A percentile compares a stretch with the other conserved stretches of the same genome.
These are phyloP conservation scores for Erigeron canadensis DNA, from an alignment of 129 eudicot genomes.

Conservation along the genomic window DNA sequence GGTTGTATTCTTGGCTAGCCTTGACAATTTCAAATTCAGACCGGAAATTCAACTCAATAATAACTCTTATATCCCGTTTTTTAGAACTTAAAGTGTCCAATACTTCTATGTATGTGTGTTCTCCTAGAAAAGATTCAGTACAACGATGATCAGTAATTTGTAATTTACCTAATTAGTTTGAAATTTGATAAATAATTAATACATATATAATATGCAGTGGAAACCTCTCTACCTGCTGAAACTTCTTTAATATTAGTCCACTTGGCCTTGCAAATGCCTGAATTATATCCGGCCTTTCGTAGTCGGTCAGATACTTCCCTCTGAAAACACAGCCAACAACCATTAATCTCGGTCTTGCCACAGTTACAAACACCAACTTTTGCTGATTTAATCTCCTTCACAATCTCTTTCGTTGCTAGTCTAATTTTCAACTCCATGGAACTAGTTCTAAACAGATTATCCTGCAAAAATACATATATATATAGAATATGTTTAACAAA, in stretches of 20 bases:
- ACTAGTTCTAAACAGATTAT: constrained; percentile 47
- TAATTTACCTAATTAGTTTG: no score
- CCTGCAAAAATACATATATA: constrained; percentile 45
- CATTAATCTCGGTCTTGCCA: constrained; percentile 28
- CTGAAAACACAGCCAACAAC: constrained; percentile 49
- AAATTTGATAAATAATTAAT: no score
- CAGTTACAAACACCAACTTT: constrained; percentile 35
- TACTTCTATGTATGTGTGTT: constrained; percentile 69
- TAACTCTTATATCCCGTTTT: constrained; percentile 49
- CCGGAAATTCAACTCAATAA: constrained; percentile 59
- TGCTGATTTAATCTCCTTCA: constrained; percentile 39
- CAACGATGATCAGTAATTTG: no score
- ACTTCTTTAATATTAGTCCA: constrained; percentile 47
- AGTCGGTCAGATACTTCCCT: constrained; percentile 42
- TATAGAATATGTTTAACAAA: not conserved
- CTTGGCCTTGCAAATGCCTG: constrained; percentile 62
- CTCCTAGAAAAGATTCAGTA: constrained; percentile 40
- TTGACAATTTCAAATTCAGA: constrained; percentile 60
- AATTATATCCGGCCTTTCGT: constrained; percentile 36
- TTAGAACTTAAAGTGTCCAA: constrained; percentile 45
- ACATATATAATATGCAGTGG: not conserved
- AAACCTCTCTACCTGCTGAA: constrained; percentile 46
- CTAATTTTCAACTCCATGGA: constrained; percentile 51
- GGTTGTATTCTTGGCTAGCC: constrained; percentile 55
- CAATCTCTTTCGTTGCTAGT: constrained; percentile 42